Evolutionary conservation across 495 filamentous ascomycete genomes (phyloP).

Genomic region (Podospora didyma): DNA sequence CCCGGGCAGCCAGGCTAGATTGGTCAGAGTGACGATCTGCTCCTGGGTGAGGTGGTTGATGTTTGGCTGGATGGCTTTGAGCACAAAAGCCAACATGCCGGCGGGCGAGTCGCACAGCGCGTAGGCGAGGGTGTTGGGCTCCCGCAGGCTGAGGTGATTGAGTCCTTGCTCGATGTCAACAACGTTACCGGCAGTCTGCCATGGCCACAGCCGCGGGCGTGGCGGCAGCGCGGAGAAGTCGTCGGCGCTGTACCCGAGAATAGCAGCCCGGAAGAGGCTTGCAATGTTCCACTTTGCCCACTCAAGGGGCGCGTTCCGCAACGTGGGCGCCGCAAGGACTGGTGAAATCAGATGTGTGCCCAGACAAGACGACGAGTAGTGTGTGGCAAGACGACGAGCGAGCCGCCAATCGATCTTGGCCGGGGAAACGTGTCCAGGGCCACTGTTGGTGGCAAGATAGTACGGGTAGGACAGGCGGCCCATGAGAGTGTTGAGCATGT

Average conservation of each 20-base stretch:
- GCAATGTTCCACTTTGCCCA: constrained; percentile 45
- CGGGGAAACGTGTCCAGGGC: constrained; percentile 31
- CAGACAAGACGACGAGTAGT: constrained; percentile 51
- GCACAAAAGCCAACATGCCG: constrained; percentile 43
- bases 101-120: constrained; percentile 52
- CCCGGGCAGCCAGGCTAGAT: constrained; percentile 47
- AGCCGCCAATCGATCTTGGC: constrained; percentile 51
- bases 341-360: constrained; percentile 61
- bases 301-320: constrained; percentile 26
- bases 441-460: constrained; percentile 52
- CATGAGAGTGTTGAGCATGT: constrained; percentile 63
- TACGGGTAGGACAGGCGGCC: constrained; percentile 56
- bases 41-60: constrained; percentile 18
- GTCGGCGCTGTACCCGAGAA: constrained; percentile 36
- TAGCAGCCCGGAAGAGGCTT: constrained; percentile 32
- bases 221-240: constrained; percentile 29
- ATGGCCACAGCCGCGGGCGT: neutral
- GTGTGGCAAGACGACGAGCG: constrained; percentile 49
- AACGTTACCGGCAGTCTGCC: no score
- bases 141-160: constrained; percentile 10
- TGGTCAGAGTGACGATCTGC: constrained; percentile 42
- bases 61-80: constrained; percentile 27
- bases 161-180: neutral
- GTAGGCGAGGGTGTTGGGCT: constrained; percentile 48
- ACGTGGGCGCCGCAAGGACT: constrained; percentile 28